Evolutionary conservation across 495 filamentous ascomycete genomes (phyloP), one percentile per base, ranked within the genome.

Genomic region (Penicillium herquei): DNA sequence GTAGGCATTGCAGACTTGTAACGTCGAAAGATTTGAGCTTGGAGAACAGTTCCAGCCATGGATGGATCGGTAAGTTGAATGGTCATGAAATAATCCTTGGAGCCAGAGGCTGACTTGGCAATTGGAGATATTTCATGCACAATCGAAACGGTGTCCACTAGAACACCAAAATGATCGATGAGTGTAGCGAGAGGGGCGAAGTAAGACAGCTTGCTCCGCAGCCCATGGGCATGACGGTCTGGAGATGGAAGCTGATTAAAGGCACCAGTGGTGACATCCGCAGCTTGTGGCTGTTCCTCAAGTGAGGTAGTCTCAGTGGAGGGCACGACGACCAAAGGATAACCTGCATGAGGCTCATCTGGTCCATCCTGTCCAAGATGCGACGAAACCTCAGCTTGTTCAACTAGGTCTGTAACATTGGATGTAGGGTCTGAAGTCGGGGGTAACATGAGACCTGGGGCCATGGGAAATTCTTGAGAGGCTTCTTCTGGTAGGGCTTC

Each of bases 21-120:
- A 1, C 90, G 87, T 6, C 90, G 82, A 68, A 89, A 89, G 13
- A 96, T 75, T 53, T 88, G 84, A 0, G 90, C 89, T 46, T 61
- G 59, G 10, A 77, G 59, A 5, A 65, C 67, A 0, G 70, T 73
- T 14, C 75, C 73, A 31, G 72, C 75, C 72, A 76, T 71, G 12
- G 76, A 78, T 14, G 81, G 80, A 66, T 95, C 91, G 0, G 86
- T 87, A 51, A 95, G 73, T 37, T 81, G 79, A 43, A 94, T 79
- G 17, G 83, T 82, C 52, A 89, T 75, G 64, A 80, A 77, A 67
- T 83, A 92, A 62, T 95, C 87, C 52, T 81, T 77, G 6, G 86
- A 84, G 1, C 87, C 88, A 13, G 78, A 73, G 52, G 84, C 84
- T 10, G 87, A 84, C 31, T 84, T 81, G 26, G 75, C 70, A 2